Evolutionary conservation across 345 rosid species (phyloP), one percentile per base, ranked within the genome.

Genomic region (Pelargonium nanum): DNA sequence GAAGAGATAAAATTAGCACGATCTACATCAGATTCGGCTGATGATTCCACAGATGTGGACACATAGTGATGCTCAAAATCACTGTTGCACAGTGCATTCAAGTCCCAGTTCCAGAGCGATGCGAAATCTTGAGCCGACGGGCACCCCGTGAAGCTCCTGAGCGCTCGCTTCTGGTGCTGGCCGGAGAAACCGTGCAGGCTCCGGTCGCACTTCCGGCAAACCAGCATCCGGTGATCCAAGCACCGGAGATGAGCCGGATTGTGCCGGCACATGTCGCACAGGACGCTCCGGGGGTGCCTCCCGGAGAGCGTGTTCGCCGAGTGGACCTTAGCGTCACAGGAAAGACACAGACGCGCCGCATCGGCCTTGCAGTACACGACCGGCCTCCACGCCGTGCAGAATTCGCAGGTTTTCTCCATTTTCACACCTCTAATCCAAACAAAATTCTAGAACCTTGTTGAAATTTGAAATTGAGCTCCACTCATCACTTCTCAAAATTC

Each of bases 281-380:
- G 76, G 68, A 88, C 78, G 20, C 88, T 73, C 9, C 96, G 85
- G 57, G 85, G 75, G 79, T 91, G 98, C 59, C 90, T 65, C 52
- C 77, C 75, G 1, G 91, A 88, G 62, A 91, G 83, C 58, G 94
- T 75, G 67, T 88, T 91, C 50, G 96, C 94, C 26, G 96, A 91
- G 78, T 91, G 98, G 53, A 91, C 87, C 74, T 81, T 88, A 0
- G 87, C 81, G 65, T 91, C 98, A 61, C 98, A 88, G 19, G 87
- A 78, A 54, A 91, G 79, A 70, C 98, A 91, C 57, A 91, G 85
- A 68, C 61, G 82, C 12, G 96, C 96, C 21, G 83, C 79, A 71
- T 91, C 98, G n/a, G 98, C 82, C 62, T 79, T 81, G 63, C 95
- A 91, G 63, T 86, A 86, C 67, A 86, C 82, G 22, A 86, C 78